phyloP scores from a whole-genome alignment of 495 filamentous ascomycete species.

The Cercophora sp. region DNA sequence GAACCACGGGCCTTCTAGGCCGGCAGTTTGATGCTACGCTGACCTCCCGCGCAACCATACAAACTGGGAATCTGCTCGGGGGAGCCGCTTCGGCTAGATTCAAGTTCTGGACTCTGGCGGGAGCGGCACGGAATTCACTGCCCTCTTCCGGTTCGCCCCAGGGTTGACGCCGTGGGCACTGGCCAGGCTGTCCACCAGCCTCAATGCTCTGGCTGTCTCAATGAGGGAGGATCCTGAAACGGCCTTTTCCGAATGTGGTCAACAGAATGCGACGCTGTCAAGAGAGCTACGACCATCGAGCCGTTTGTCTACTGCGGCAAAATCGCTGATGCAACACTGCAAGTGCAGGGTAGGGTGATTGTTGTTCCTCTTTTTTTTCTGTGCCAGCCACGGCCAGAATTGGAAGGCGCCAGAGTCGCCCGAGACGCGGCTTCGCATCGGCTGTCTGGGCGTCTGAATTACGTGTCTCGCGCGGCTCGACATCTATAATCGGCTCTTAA shows the following conservation, averaged over 20 bases:
- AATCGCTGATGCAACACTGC: conserved; percentile 26
- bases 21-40: too few relatives aligned
- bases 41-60: too few relatives aligned
- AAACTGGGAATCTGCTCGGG: too few relatives aligned
- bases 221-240: neutral
- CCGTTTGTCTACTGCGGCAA: conserved; percentile 17
- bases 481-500: conserved; percentile 1
- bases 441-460: conserved; percentile 7
- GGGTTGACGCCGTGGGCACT: too few relatives aligned
- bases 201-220: neutral
- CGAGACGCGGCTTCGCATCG: conserved; percentile 3
- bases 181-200: too few relatives aligned
- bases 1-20: too few relatives aligned
- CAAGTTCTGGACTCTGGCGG: neutral
- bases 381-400: neutral
- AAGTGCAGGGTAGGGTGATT: conserved; percentile 3
- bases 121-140: conserved; percentile 4
- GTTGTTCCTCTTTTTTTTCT: too few relatives aligned
- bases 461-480: conserved; percentile 11
- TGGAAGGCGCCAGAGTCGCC: neutral
- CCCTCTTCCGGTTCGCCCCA: conserved; percentile 2
- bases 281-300: conserved; percentile 5
- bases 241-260: conserved; percentile 15
- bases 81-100: conserved; percentile 6
- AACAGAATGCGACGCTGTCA: conserved; percentile 14